Evolutionary conservation across 2,329 filamentous ascomycete genomes (phyloP), one percentile per base, ranked within the genome.

Genomic region (Pseudodiploospora longispora): DNA sequence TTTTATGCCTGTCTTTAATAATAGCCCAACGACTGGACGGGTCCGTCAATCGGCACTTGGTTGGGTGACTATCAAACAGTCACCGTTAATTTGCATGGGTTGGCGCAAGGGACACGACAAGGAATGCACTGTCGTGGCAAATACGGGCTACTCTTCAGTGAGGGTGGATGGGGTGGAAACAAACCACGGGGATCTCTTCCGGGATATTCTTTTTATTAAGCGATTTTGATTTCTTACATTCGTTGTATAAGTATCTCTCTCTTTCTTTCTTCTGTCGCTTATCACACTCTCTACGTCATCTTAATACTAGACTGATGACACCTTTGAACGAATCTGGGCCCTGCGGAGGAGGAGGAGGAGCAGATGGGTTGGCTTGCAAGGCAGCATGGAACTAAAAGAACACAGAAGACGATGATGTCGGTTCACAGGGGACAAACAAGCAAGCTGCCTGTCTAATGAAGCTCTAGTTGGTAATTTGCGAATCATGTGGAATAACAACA

Each of bases 51-150:
- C 19, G 19, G 19, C 19, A 19, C 19, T 19, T 19, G 19, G 19
- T 19, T 19, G 19, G 19, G 19, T 19, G 19, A 19, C 19, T 19
- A 19, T 19, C 19, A 19, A 27, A 19, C 34, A 30, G 30, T 38
- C 32, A 38, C 41, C 42, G 32, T 46, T 51, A 44, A 41, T 45
- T 41, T 59, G 57, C 57, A 59, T 59, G 51, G 52, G 41, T 55
- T 47, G 57, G 57, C 56, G 56, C 45, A 60, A 50, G 47, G 50
- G 52, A 50, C 41, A 47, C 36, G 32, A 38, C 32, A 30, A 30
- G 28, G 27, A 19, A 28, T 2, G 28, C 27, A 6, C 10, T n/a
- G 8, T 9, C 36, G 28, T 31, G 9, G 33, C 6, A 33, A 19
- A 46, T n/a, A 38, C 10, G 33, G 29, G 35, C 27, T 12, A 19